These are phyloP conservation scores for Plasmodium sp. DNA, from an alignment of 169 alveolate species.

Conservation along the genomic window DNA sequence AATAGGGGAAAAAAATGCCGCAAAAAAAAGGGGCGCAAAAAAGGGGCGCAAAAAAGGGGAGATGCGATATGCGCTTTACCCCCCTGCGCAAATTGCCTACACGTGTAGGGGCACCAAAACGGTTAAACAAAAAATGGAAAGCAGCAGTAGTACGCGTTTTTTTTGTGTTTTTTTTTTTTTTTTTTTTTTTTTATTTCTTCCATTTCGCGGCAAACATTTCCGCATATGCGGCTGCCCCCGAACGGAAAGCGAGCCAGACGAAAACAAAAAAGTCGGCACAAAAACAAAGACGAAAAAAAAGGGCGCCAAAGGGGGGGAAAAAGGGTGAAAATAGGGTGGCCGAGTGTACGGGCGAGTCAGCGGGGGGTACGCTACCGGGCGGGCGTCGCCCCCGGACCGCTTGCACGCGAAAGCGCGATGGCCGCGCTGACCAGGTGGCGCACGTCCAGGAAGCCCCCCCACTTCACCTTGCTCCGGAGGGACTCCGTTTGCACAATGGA, in stretches of 20 bases:
- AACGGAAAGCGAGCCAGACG: not conserved
- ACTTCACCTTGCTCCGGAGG: not conserved
- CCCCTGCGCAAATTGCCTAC: not conserved
- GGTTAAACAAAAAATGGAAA: not conserved
- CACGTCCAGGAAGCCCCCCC: slow-evolving; percentile 43
- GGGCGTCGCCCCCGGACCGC: too few species aligned
- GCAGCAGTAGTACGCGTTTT: not conserved
- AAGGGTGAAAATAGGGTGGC: not conserved
- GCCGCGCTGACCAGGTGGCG: not conserved
- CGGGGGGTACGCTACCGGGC: too few species aligned
- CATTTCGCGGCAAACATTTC: not conserved
- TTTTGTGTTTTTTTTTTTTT: too few species aligned
- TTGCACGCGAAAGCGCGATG: not conserved
- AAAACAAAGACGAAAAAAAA: not conserved
- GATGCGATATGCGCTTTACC: too few species aligned
- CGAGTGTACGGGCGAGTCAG: too few species aligned
- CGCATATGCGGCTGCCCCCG: not conserved
- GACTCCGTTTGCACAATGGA: slow-evolving; percentile 8
- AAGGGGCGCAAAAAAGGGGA: not conserved
- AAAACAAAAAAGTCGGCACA: not conserved
- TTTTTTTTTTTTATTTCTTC: not conserved
- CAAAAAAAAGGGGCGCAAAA: too few species aligned
- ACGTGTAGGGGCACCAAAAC: not conserved
- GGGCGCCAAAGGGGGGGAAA: not conserved
- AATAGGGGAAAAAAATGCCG: not conserved